Base-by-base conservation (phyloP, 306 rosid genomes). In the Delonix regia region DNA sequence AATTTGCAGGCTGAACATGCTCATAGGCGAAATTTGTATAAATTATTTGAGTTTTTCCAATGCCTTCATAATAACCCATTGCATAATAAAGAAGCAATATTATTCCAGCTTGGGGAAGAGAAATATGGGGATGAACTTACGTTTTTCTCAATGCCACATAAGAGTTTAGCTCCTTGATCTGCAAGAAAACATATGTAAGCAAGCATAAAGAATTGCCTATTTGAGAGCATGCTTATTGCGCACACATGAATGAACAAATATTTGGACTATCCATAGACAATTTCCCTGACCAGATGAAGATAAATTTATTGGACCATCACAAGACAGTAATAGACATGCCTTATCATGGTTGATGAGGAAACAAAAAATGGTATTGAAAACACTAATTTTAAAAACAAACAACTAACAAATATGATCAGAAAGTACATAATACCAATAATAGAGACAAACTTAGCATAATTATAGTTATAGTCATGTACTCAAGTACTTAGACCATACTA, bases 91-190 rank as follows among this genome's bases (percentile, higher is more conserved):
- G 55, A 74, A 47, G 21, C 4, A 25, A 69, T 3, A 12, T 64
- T 30, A 22, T 49, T 36, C 78, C 70, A 61, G 57, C 38, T 45
- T 75, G 72, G 53, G 44, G 19, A 19, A 57, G 14, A 33, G 27
- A 71, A 67, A 61, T 47, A 27, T 38, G 68, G 27, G 27, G 47
- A 56, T 71, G 71, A 73, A 81, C 91, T 88, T 87, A 89, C 97
- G 97, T 88, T 87, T 92, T 92, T 84, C 97, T 88, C 87, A 92
- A 80, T 60, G 94, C 90, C 69, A 92, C 91, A 75, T 85, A 92
- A 74, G 94, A 88, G 78, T 92, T 92, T 72, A 92, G 91, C 88
- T 92, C 97, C 81, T 90, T 92, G 88, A 92, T 90, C 97, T 92
- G 89, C 85, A 85, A 73, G 74, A 44, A 73, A 44, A 64, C 52